These are phyloP conservation scores for Polygonum maritimum DNA, from an alignment of 148 eudicot species.

Conservation along the genomic window DNA sequence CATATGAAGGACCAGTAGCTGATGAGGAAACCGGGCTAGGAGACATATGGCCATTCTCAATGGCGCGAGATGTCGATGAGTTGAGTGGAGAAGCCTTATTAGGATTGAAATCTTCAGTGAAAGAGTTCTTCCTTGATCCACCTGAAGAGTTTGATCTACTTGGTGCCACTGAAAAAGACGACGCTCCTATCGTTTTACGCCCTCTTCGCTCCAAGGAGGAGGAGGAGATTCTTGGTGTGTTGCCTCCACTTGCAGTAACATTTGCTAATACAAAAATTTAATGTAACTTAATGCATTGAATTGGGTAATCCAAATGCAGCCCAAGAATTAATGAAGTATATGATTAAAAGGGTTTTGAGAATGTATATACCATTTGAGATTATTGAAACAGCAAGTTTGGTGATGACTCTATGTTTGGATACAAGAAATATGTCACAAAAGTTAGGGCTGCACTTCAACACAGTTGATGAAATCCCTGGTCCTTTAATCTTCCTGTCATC, in stretches of 20 bases:
- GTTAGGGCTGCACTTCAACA: constrained; percentile 43
- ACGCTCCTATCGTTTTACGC: constrained; percentile 4
- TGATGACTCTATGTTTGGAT: constrained; percentile 26
- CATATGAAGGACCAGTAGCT: not conserved
- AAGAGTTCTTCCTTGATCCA: not conserved
- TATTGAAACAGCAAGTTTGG: constrained; percentile 22
- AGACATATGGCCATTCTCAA: not conserved
- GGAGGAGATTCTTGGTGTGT: constrained; percentile 1
- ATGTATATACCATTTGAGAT: constrained; percentile 25
- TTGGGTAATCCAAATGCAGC: too few species aligned
- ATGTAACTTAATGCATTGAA: too few species aligned
- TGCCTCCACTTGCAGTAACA: not conserved
- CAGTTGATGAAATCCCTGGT: constrained; percentile 31
- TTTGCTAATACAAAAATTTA: not conserved
- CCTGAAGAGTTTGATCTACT: not conserved
- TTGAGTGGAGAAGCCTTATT: not conserved
- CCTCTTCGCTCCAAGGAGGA: constrained; percentile 7
- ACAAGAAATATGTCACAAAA: constrained; percentile 35
- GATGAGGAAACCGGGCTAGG: not conserved
- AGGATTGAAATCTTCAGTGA: not conserved
- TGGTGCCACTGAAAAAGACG: constrained; percentile 8
- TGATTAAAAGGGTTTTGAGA: not conserved
- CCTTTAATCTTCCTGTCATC: constrained; percentile 33
- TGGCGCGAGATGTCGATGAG: not conserved
- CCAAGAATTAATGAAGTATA: too few species aligned